phyloP scores from a whole-genome alignment of 2,329 filamentous ascomycete species.

The Macrophomina phaseolina region DNA sequence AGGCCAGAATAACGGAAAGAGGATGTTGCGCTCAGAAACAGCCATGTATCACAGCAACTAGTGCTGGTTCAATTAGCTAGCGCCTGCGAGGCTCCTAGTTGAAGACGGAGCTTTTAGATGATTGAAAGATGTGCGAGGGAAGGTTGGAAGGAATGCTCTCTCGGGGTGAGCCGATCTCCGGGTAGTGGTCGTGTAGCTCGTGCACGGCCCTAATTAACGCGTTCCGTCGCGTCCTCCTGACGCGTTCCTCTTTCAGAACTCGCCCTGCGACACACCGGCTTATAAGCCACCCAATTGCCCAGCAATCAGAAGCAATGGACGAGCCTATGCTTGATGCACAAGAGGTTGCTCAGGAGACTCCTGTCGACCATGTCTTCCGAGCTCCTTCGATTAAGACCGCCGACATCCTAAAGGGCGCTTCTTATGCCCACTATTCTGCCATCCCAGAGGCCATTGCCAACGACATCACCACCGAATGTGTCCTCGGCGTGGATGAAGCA shows the following conservation, averaged over 20 bases:
- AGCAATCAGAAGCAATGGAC: constrained; percentile 32
- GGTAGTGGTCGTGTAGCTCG: background rate
- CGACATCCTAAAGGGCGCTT: constrained; percentile 49
- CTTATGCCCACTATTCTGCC: constrained; percentile 55
- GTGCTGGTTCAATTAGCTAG: no score
- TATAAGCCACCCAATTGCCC: background rate
- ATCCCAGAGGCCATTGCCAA: constrained; percentile 48
- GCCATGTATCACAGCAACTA: no score
- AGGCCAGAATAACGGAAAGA: no score
- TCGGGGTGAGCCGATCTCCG: no score
- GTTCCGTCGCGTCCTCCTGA: constrained; percentile 21
- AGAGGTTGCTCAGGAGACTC: constrained; percentile 44
- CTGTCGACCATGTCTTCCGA: constrained; percentile 49
- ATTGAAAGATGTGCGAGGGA: no score
- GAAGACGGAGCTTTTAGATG: no score
- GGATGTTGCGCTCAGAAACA: no score
- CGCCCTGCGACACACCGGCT: background rate
- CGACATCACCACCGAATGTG: constrained; percentile 65
- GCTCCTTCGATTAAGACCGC: constrained; percentile 52
- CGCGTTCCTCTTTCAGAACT: constrained; percentile 3
- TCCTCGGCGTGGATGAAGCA: constrained; percentile 91
- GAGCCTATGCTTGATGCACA: constrained; percentile 35
- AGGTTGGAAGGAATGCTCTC: no score
- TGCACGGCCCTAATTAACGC: background rate
- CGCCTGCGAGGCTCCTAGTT: no score